Base-by-base conservation (phyloP, 2,329 filamentous ascomycete species). In the Tolypocladium ovalisporum region DNA sequence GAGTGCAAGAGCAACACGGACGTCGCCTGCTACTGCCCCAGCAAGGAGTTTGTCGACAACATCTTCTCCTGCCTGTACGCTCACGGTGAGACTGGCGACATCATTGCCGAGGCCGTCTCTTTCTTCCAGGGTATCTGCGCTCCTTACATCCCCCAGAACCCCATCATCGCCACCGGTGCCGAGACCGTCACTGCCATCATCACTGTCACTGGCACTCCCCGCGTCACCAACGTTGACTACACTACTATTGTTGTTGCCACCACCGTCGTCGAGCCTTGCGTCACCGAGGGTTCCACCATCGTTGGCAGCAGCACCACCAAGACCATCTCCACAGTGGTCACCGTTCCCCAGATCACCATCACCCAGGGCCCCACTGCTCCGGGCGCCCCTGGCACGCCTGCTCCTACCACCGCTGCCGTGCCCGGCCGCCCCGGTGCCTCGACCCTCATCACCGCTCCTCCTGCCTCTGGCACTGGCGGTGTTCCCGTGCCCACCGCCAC, bases 71-170 rank as follows among this genome's bases (percentile, higher is more conserved):
- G 93, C 76, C 79, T 97, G 65, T 84, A 86, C 67, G 82, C 91
- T 58, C 87, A 91, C 80, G 88, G 86, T 62, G 79, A 80, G 59
- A 80, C 80, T 59, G 80, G 86, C 60, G 76, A 81, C 52, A 81
- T 89, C 68, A 79, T 93, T 64, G 78, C 83, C 56, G 75, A 84
- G 65, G 89, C 90, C 60, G 80, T 94, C 59, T 81, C 82, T 66
- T 96, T 89, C 83, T 87, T 97, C 79, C 87, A 92, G 73, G 92
- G 92, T 71, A 89, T 97, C 75, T 97, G 93, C 77, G 90, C 88
- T 58, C 75, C 81, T 56, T 86, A 87, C 73, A 81, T 90, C 39
- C 77, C 81, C 19, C 66, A 81, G 69, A 96, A 97, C 82, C 90
- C 92, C n/a, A 89, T 80, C 62, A 89, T 97, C 66, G 83, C 90